Conservation (phyloP, 805 yeast species). For the Hanseniaspora lachancei region DNA sequence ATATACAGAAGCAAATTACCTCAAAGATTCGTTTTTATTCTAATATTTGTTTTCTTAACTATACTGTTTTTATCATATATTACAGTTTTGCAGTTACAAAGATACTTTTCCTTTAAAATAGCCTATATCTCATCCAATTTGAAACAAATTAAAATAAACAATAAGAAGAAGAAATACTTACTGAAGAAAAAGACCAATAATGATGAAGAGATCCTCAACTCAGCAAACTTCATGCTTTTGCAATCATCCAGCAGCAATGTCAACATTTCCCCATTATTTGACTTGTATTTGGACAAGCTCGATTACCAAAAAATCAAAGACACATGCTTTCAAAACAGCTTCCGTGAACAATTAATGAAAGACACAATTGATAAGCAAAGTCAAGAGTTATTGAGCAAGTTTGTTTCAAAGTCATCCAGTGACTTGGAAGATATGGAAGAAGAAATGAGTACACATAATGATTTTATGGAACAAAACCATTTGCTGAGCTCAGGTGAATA, state of each 20-base stretch:
- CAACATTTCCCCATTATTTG: background rate
- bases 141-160: background rate
- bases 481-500: background rate
- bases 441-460: background rate
- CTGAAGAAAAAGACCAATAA: background rate
- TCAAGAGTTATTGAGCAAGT: background rate
- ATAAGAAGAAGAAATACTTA: background rate
- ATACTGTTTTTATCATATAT: slow-evolving; percentile 41
- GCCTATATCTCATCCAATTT: slow-evolving; percentile 33
- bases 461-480: background rate
- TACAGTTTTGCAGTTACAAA: slow-evolving; percentile 39
- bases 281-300: background rate
- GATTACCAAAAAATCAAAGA: background rate
- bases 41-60: slow-evolving; percentile 59
- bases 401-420: background rate
- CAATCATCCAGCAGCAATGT: background rate
- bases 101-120: slow-evolving; percentile 36
- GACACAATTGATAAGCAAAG: background rate
- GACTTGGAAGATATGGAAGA: background rate
- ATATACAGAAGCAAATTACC: slow-evolving; percentile 41
- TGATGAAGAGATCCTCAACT: background rate
- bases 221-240: background rate
- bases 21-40: slow-evolving; percentile 71
- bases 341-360: background rate
- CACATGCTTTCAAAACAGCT: background rate